Conservation (phyloP, 345 rosid genomes). For the Euphorbia peplus region DNA sequence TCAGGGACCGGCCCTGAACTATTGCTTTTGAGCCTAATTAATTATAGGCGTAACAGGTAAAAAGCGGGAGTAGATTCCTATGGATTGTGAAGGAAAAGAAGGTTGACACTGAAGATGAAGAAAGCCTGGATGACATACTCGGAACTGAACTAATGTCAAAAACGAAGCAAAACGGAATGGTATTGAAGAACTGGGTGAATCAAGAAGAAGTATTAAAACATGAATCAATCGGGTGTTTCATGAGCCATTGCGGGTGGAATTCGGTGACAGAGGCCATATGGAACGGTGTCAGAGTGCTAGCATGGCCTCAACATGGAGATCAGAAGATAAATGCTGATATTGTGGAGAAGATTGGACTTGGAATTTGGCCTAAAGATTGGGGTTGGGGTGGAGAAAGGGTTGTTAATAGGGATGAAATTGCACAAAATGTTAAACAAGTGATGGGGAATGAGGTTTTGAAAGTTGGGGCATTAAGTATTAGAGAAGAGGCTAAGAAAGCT, state of each 20-base stretch:
- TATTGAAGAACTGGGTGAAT: slow-evolving; percentile 23
- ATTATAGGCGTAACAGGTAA: too few relatives aligned
- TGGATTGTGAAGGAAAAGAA: slow-evolving; percentile 28
- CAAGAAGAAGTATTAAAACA: slow-evolving; percentile 19
- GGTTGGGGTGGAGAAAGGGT: slow-evolving; percentile 24
- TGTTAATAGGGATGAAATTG: slow-evolving; percentile 19
- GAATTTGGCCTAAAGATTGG: slow-evolving; percentile 25
- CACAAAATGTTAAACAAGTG: not conserved
- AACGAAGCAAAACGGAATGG: slow-evolving; percentile 16
- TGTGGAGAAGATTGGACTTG: slow-evolving; percentile 23
- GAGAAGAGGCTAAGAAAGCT: slow-evolving; percentile 21
- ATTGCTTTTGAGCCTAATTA: too few relatives aligned
- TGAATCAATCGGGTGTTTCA: slow-evolving; percentile 22
- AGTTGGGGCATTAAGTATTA: slow-evolving; percentile 7
- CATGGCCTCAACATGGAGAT: slow-evolving; percentile 33
- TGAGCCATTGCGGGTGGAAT: slow-evolving; percentile 38
- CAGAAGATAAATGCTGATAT: slow-evolving; percentile 29
- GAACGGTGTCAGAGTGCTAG: slow-evolving; percentile 25
- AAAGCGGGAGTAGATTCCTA: slow-evolving; percentile 12
- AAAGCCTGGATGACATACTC: slow-evolving; percentile 5
- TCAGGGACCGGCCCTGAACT: too few relatives aligned
- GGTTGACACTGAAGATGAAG: slow-evolving; percentile 25
- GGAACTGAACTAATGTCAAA: slow-evolving; percentile 18
- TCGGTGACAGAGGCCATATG: slow-evolving; percentile 22
- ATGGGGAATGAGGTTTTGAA: slow-evolving; percentile 19